Evolutionary conservation across 805 yeast genomes (phyloP).

Genomic region (Cyberlindnera mississippiensis): DNA sequence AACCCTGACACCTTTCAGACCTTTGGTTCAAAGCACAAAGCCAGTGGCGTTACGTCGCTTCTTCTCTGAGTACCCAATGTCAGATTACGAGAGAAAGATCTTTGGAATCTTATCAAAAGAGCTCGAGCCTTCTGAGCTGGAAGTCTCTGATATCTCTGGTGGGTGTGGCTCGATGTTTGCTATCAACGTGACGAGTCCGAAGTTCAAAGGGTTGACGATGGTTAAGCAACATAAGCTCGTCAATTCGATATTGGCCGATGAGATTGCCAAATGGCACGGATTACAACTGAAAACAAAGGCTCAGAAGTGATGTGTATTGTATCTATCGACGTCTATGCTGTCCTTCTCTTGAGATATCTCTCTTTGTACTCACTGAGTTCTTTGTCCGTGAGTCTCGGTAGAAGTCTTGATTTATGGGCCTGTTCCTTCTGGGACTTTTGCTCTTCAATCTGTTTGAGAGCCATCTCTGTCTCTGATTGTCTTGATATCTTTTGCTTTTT

Average conservation of each 20-base stretch:
- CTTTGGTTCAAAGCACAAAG: constrained; percentile 2
- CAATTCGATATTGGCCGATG: constrained; percentile 75
- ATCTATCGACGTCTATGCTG: constrained; percentile 5
- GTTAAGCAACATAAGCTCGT: constrained; percentile 91
- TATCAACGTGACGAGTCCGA: constrained; percentile 64
- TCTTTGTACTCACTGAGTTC: constrained; percentile 16
- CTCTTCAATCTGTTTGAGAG: constrained; percentile 7
- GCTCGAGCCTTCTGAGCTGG: constrained; percentile 57
- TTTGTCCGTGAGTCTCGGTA: constrained; percentile 18
- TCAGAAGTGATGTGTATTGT: constrained; percentile 20
- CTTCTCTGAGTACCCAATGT: constrained; percentile 11
- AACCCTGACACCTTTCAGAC: not conserved
- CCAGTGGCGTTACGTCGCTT: constrained; percentile 1
- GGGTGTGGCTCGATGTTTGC: constrained; percentile 99
- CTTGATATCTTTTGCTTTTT: constrained; percentile 4
- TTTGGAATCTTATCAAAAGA: constrained; percentile 49
- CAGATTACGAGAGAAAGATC: constrained; percentile 60
- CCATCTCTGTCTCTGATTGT: constrained; percentile 9
- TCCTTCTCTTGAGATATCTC: constrained; percentile 17
- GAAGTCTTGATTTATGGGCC: constrained; percentile 11
- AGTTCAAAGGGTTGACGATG: constrained; percentile 78
- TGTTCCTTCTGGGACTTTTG: not conserved
- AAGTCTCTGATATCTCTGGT: constrained; percentile 81
- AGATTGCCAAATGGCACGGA: constrained; percentile 92
- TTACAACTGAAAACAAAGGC: constrained; percentile 77